phyloP scores from a whole-genome alignment of 371 early-diverging fungal genomes.

The Massospora cicadina region DNA sequence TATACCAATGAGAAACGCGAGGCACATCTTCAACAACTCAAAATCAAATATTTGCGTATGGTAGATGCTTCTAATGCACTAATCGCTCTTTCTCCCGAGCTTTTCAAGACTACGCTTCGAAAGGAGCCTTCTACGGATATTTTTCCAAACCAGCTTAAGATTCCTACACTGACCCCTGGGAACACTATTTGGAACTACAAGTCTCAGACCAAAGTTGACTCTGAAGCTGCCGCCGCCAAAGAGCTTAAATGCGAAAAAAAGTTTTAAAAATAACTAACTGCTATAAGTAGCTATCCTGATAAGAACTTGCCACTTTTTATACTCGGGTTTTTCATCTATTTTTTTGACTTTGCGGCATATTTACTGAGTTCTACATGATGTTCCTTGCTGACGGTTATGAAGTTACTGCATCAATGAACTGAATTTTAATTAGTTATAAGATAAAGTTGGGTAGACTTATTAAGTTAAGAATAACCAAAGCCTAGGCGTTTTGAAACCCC shows the following conservation, averaged over 20 bases:
- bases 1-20: slow-evolving; percentile 36
- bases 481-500: too few relatives aligned
- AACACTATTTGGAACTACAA: slow-evolving; percentile 8
- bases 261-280: neutral
- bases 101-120: slow-evolving; percentile 42
- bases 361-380: too few relatives aligned
- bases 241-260: neutral
- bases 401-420: too few relatives aligned
- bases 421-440: too few relatives aligned
- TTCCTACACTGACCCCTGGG: slow-evolving; percentile 14
- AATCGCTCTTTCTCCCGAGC: slow-evolving; percentile 34
- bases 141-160: slow-evolving; percentile 15
- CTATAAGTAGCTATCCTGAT: too few relatives aligned
- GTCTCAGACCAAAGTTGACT: slow-evolving; percentile 1
- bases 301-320: too few relatives aligned
- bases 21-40: slow-evolving; percentile 31
- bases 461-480: too few relatives aligned
- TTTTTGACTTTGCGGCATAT: too few relatives aligned
- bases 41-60: slow-evolving; percentile 50
- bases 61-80: slow-evolving; percentile 47
- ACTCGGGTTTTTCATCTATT: too few relatives aligned
- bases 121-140: neutral
- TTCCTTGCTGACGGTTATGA: too few relatives aligned
- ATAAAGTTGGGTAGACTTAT: too few relatives aligned
- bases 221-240: neutral